Conservation (phyloP, 148 eudicot species). For the Diospyros kaki region DNA sequence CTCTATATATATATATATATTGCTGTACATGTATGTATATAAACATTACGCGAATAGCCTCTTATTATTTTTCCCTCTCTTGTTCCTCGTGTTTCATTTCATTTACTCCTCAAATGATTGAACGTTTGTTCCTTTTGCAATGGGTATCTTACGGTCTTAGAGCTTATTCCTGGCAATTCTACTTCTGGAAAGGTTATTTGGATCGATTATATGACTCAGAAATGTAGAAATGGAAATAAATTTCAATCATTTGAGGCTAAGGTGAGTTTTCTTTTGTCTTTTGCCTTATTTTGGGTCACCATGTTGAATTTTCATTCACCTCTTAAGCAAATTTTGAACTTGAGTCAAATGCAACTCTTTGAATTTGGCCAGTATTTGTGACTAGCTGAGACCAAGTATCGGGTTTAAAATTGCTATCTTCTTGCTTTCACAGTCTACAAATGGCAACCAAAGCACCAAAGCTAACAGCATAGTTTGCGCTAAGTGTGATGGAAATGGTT, state of each 20-base stretch:
- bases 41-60: no score
- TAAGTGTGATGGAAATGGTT: conserved; percentile 50
- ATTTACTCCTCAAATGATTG: not conserved
- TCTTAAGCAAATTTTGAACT: not conserved
- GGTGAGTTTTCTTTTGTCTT: conserved; percentile 10
- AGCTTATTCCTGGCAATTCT: conserved; percentile 22
- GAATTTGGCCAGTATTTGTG: not conserved
- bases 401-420: not conserved
- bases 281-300: not conserved
- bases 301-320: not conserved
- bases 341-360: not conserved
- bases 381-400: not conserved
- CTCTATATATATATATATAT: not conserved
- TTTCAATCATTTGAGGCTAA: conserved; percentile 24
- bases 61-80: not conserved
- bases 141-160: conserved; percentile 8
- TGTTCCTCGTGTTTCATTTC: not conserved
- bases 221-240: conserved; percentile 11
- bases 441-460: conserved; percentile 20
- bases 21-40: not conserved
- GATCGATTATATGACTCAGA: conserved; percentile 16
- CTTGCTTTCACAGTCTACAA: conserved; percentile 24
- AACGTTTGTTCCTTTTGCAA: not conserved
- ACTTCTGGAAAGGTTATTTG: conserved; percentile 19
- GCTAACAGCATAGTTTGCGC: conserved; percentile 34